Evolutionary conservation across 1,284 basidiomycete genomes (phyloP).

Genomic region (Lentinula novae-zelandiae): DNA sequence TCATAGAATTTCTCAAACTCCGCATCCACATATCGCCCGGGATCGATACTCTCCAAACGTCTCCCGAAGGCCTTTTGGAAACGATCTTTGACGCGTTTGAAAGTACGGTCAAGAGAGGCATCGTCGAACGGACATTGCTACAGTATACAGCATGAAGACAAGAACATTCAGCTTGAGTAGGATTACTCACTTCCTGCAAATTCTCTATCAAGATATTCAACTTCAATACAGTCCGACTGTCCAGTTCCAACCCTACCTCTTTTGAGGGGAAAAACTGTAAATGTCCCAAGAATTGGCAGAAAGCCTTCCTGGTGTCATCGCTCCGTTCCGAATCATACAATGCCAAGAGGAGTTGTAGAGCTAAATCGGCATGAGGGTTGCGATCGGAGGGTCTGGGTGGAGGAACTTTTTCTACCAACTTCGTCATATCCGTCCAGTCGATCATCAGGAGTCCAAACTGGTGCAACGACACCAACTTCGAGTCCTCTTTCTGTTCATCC

Average conservation of each 20-base stretch:
- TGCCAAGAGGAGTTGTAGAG: conserved; percentile 67
- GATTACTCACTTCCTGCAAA: conserved; percentile 50
- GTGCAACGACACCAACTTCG: conserved; percentile 76
- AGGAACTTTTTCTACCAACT: conserved; percentile 44
- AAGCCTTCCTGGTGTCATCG: conserved; percentile 73
- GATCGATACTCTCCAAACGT: conserved; percentile 56
- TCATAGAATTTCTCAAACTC: conserved; percentile 56
- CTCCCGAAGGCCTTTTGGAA: conserved; percentile 57
- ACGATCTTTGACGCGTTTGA: conserved; percentile 61
- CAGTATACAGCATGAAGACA: neutral
- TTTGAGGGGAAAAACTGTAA: conserved; percentile 57
- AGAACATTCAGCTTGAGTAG: neutral
- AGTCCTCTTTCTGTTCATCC: conserved; percentile 71
- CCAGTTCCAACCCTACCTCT: conserved; percentile 42
- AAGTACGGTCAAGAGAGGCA: conserved; percentile 63
- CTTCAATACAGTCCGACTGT: conserved; percentile 58
- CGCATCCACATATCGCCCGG: conserved; percentile 50
- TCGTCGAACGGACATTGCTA: conserved; percentile 77
- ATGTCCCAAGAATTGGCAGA: conserved; percentile 79
- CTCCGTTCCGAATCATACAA: conserved; percentile 50
- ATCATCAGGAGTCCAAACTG: conserved; percentile 85
- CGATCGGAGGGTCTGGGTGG: conserved; percentile 25
- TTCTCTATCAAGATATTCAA: conserved; percentile 58
- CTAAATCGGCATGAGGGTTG: conserved; percentile 79
- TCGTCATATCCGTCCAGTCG: conserved; percentile 93